Evolutionary conservation across 1,284 basidiomycete genomes (phyloP).

Genomic region (Moesziomyces aphidis): DNA sequence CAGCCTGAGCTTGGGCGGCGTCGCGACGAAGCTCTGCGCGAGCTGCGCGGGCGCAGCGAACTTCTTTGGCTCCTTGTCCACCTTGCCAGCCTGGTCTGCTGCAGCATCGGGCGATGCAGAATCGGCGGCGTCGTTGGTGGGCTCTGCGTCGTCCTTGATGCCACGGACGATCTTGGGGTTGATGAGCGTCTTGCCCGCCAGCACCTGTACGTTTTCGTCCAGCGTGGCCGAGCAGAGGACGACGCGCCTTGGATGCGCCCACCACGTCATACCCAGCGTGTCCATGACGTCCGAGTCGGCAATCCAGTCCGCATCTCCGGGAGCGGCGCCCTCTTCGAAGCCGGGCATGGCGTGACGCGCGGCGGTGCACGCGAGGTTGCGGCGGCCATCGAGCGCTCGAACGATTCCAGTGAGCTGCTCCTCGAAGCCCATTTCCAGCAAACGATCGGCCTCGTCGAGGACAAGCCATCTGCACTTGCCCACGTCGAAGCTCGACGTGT

Average conservation of each 20-base stretch:
- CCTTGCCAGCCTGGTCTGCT: slow-evolving; percentile 1
- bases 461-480: slow-evolving; percentile 95
- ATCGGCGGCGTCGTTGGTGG: neutral
- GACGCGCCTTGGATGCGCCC: slow-evolving; percentile 76
- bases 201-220: slow-evolving; percentile 90
- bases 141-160: slow-evolving; percentile 23
- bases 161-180: slow-evolving; percentile 71
- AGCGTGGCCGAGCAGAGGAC: slow-evolving; percentile 97
- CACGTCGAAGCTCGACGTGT: slow-evolving; percentile 88
- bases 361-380: slow-evolving; percentile 69
- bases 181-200: slow-evolving; percentile 83
- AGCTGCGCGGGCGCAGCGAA: slow-evolving; percentile 96
- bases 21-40: slow-evolving; percentile 90
- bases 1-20: slow-evolving; percentile 90
- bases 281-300: slow-evolving; percentile 51
- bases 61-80: slow-evolving; percentile 70
- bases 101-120: slow-evolving; percentile 3
- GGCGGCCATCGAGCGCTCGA: slow-evolving; percentile 66
- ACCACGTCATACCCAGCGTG: slow-evolving; percentile 62
- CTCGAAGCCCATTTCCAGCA: slow-evolving; percentile 75
- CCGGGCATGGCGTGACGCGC: slow-evolving; percentile 71
- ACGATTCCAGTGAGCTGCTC: slow-evolving; percentile 79
- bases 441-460: slow-evolving; percentile 93
- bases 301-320: slow-evolving; percentile 24
- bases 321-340: slow-evolving; percentile 17